Conservation (phyloP, 176 grass and related monocot species). For the Miscanthus lutarioriparius region DNA sequence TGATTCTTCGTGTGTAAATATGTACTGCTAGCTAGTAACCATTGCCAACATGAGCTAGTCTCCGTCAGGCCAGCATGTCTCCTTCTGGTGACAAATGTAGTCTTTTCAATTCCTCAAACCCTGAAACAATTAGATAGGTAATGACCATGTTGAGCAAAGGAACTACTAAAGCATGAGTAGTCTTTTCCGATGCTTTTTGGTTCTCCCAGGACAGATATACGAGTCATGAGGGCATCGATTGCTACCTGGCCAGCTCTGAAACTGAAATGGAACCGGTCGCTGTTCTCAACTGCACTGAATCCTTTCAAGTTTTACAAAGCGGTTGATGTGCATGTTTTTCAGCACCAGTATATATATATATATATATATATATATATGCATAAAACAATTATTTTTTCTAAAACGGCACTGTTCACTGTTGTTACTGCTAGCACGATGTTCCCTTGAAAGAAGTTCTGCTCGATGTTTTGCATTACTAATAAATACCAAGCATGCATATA, state of each 20-base stretch:
- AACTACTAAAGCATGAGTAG: not conserved
- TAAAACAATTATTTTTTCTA: too few species aligned
- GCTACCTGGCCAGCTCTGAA: not conserved
- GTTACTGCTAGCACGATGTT: too few species aligned
- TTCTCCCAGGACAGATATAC: too few species aligned
- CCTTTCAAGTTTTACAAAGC: not conserved
- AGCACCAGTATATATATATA: too few species aligned
- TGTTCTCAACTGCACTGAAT: not conserved
- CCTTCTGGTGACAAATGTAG: not conserved
- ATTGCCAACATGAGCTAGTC: not conserved
- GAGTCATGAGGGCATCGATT: not conserved
- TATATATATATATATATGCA: too few species aligned
- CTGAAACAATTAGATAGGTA: not conserved
- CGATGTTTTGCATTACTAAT: too few species aligned
- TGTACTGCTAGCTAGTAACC: not conserved
- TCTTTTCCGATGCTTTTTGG: not conserved
- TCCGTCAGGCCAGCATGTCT: not conserved
- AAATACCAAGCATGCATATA: too few species aligned
- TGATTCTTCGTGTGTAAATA: not conserved
- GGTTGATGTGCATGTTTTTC: not conserved
- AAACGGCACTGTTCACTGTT: too few species aligned
- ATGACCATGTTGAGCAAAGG: not conserved
- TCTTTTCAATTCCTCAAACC: not conserved
- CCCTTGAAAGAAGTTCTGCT: too few species aligned
- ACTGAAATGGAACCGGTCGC: not conserved